Base-by-base conservation (phyloP, 139 green algal species). In the Tetraselmis chui region DNA sequence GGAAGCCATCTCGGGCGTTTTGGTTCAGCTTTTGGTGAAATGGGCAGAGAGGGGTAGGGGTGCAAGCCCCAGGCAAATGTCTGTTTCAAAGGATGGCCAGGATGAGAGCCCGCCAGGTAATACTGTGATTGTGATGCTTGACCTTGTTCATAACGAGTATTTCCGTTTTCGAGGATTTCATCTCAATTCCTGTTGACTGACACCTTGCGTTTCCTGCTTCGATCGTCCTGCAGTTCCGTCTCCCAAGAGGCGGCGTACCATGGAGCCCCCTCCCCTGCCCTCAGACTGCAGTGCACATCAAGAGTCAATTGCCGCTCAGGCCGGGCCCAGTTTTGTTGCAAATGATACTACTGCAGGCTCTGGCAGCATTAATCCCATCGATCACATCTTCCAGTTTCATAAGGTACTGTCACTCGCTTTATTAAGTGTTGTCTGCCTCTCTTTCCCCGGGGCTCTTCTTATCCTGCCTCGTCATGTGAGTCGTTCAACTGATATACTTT, bases 361-460 rank as follows among this genome's bases (percentile, higher is more conserved):
- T 18, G 45, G 45, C 45, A 67, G 81, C 45, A 87, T 80, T 76
- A 94, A 92, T 59, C 94, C 94, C 30, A 98, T 99, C 29, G 97
- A 99, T 84, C 95, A 98, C 89, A 99, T 99, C 82, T 99, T 99
- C 80, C 91, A 96, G 82, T 96, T 97, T 79, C 94, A 97, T 79
- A 86, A 91, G 76, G 93, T 92, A 0, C 80, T 97, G 27, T 24
- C 85, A 85, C n/a, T n/a, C n/a, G n/a, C n/a, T n/a, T n/a, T n/a
- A n/a, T n/a, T n/a, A n/a, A n/a, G n/a, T n/a, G n/a, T n/a, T n/a
- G n/a, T n/a, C n/a, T n/a, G n/a, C n/a, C n/a, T n/a, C n/a, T n/a
- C n/a, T n/a, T n/a, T n/a, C n/a, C n/a, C n/a, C n/a, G n/a, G n/a
- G n/a, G n/a, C n/a, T n/a, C n/a, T n/a, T n/a, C n/a, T n/a, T n/a